These are phyloP conservation scores for Emydomyces testavorans DNA, from an alignment of 2,329 filamentous ascomycete species.

Conservation along the genomic window DNA sequence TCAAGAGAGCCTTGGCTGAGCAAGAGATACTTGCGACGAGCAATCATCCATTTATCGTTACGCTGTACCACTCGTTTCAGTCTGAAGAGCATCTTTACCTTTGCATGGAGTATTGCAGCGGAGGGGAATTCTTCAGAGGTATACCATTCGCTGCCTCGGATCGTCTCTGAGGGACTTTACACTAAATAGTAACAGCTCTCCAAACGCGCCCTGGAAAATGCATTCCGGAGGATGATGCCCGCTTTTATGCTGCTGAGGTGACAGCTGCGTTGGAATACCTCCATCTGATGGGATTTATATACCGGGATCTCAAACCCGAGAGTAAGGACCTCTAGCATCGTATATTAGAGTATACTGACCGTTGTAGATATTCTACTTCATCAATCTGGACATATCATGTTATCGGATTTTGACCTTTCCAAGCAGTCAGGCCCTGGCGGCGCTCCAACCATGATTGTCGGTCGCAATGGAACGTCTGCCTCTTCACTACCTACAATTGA, in stretches of 20 bases:
- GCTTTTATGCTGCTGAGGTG: slow-evolving; percentile 95
- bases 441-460: slow-evolving; percentile 94
- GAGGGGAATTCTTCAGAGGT: slow-evolving; percentile 89
- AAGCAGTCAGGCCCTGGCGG: slow-evolving; percentile 95
- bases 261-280: slow-evolving; percentile 93
- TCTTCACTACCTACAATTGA: slow-evolving; percentile 91
- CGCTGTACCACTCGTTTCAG: slow-evolving; percentile 96
- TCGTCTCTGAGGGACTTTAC: background rate
- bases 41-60: slow-evolving; percentile 98
- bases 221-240: slow-evolving; percentile 88
- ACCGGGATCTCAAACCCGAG: slow-evolving; percentile 93
- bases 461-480: slow-evolving; percentile 74
- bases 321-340: slow-evolving; percentile 47
- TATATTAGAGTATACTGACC: slow-evolving; percentile 10
- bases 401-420: slow-evolving; percentile 95
- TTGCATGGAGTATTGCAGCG: slow-evolving; percentile 99
- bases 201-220: slow-evolving; percentile 96
- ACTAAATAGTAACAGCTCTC: slow-evolving; percentile 47
- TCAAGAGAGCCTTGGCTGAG: slow-evolving; percentile 93
- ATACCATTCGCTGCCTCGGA: slow-evolving; percentile 14
- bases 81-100: slow-evolving; percentile 96
- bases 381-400: slow-evolving; percentile 99
- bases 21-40: slow-evolving; percentile 97
- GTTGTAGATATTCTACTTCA: slow-evolving; percentile 83
- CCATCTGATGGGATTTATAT: slow-evolving; percentile 98